Evolutionary conservation across 2,329 filamentous ascomycete genomes (phyloP), one percentile per base, ranked within the genome.

Genomic region (Xenosphaeropsis pyriputrescens): DNA sequence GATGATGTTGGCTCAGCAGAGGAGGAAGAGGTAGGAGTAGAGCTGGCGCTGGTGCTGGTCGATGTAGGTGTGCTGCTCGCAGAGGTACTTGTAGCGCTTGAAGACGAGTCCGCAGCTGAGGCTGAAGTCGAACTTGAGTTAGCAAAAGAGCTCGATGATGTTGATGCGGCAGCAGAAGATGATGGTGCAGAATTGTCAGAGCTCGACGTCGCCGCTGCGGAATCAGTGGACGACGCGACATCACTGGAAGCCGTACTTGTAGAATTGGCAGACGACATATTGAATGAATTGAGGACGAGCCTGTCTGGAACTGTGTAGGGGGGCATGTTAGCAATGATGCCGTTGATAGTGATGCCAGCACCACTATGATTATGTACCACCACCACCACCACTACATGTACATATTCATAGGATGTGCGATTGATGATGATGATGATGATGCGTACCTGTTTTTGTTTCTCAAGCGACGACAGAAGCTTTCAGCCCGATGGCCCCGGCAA

Each of bases 111-210:
- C 33, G 2, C 33, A 22, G 33, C 14, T 14, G 32, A 26, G 22
- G 22, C 34, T 39, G 34, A 15, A 31, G 37, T 26, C 30, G 48
- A 39, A 46, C 43, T 49, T 42, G 19, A 47, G 44, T 49, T 50
- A 51, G 48, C 48, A 44, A 42, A 45, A 39, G 50, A 44, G 45
- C 46, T 52, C 33, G 47, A 42, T 12, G 41, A 41, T n/a, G 41
- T 32, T 35, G 39, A 26, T 11, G 22, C 22, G 12, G 22, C 22
- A 26, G 22, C 22, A 26, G 22, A 26, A 26, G 22, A 22, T 36
- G 43, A 29, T 37, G 40, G 17, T 13, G 26, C 14, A 11, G 18
- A 26, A 26, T 3, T 26, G 12, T 26, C 22, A 26, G 22, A 26
- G 22, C 22, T 15, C 19, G 38, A 30, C 26, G 34, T 15, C 38